phyloP scores from a whole-genome alignment of 106 monocot species.

The Cymbidium sinense region DNA sequence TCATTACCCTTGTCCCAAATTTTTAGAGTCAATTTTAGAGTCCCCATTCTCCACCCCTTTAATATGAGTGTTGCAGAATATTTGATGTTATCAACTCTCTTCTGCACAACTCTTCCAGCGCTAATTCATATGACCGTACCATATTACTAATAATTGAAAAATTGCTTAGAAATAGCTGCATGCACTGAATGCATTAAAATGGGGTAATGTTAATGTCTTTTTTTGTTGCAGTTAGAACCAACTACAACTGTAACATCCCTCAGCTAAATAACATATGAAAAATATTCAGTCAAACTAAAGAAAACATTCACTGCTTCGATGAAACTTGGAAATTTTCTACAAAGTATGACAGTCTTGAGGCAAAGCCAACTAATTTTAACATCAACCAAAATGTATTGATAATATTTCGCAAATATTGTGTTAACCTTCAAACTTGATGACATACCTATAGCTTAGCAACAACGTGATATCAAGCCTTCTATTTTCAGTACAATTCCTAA shows the following conservation, averaged over 20 bases:
- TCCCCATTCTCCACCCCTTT: not conserved
- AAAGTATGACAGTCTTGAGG: not conserved
- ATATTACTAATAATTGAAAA: not conserved
- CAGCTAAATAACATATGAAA: not conserved
- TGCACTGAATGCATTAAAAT: not conserved
- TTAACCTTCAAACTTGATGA: not conserved
- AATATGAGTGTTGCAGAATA: not conserved
- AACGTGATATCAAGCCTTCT: not conserved
- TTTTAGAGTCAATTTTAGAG: not conserved
- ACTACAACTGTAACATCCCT: not conserved
- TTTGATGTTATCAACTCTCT: too few relatives aligned
- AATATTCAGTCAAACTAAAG: not conserved
- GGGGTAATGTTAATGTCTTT: not conserved
- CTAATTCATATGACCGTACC: not conserved
- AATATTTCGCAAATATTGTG: not conserved
- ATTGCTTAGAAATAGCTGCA: not conserved
- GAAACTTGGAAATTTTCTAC: not conserved
- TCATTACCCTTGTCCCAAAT: not conserved
- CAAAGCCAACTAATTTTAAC: not conserved
- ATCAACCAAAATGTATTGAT: not conserved
- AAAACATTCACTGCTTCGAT: not conserved
- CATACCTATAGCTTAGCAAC: not conserved
- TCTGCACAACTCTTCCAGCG: not conserved
- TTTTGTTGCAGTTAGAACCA: not conserved
- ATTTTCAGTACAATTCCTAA: not conserved